Conservation (phyloP, 2,329 filamentous ascomycete genomes). For the Pseudopithomyces chartarum region DNA sequence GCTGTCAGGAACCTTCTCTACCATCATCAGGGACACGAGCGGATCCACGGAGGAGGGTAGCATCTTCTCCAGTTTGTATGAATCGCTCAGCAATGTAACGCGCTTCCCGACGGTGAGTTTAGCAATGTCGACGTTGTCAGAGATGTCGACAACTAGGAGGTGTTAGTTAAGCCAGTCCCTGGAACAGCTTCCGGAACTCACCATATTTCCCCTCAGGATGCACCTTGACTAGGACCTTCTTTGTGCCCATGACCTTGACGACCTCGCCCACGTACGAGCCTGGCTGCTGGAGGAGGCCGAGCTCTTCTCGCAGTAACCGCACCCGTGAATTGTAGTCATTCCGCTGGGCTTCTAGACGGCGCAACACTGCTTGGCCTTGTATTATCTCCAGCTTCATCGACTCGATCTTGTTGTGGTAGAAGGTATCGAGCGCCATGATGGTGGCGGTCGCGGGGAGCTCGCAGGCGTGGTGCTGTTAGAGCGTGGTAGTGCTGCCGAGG, state of each 20-base stretch:
- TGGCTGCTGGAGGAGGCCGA: slow-evolving; percentile 93
- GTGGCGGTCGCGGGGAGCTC: slow-evolving; percentile 36
- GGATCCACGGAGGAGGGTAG: slow-evolving; percentile 97
- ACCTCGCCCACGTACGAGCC: slow-evolving; percentile 98
- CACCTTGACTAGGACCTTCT: slow-evolving; percentile 98
- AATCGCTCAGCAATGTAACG: slow-evolving; percentile 93
- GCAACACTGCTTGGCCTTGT: slow-evolving; percentile 93
- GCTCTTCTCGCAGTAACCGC: slow-evolving; percentile 89
- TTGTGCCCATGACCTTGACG: slow-evolving; percentile 99
- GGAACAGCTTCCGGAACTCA: slow-evolving; percentile 52
- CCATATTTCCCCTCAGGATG: slow-evolving; percentile 99
- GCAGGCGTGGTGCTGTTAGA: slow-evolving; percentile 46
- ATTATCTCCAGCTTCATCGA: slow-evolving; percentile 99
- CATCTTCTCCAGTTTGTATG: slow-evolving; percentile 98
- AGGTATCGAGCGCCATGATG: slow-evolving; percentile 98
- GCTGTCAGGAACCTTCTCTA: slow-evolving; percentile 98
- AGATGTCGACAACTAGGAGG: slow-evolving; percentile 83
- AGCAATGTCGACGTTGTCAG: slow-evolving; percentile 89
- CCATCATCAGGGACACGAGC: slow-evolving; percentile 99
- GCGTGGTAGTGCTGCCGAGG: slow-evolving; percentile 47
- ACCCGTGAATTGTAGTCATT: slow-evolving; percentile 99
- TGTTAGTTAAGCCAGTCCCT: slow-evolving; percentile 1
- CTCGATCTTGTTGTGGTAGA: slow-evolving; percentile 99
- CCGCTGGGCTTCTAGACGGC: slow-evolving; percentile 93
- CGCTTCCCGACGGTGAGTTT: slow-evolving; percentile 98